Evolutionary conservation across 495 filamentous ascomycete genomes (phyloP).

Genomic region (Penicillium pulvis): DNA sequence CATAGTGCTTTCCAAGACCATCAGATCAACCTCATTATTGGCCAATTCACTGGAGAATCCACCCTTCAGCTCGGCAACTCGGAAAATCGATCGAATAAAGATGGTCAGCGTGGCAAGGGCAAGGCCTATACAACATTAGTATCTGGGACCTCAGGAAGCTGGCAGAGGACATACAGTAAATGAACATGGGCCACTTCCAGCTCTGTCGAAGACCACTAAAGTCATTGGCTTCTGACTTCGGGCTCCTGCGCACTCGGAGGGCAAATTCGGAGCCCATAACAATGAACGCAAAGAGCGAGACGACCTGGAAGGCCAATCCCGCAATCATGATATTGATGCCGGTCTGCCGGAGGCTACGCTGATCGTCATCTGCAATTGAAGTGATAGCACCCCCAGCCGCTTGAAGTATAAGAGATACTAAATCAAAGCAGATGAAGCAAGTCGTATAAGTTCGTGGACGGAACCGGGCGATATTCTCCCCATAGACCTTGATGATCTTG

Average conservation of each 20-base stretch:
- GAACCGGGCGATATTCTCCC: constrained; percentile 45
- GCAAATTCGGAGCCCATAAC: constrained; percentile 51
- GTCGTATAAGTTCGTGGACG: constrained; percentile 50
- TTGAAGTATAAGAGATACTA: constrained; percentile 43
- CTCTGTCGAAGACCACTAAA: constrained; percentile 5
- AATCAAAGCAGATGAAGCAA: constrained; percentile 53
- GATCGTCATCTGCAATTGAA: neutral
- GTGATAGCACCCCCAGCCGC: constrained; percentile 5
- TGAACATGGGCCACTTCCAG: constrained; percentile 18
- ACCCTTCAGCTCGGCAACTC: constrained; percentile 61
- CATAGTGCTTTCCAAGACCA: constrained; percentile 71
- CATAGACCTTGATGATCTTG: constrained; percentile 51
- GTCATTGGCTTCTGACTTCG: constrained; percentile 10
- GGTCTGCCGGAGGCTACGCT: neutral
- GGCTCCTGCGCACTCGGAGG: constrained; percentile 32
- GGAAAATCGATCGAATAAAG: constrained; percentile 62
- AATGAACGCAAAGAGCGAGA: constrained; percentile 55
- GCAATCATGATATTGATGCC: constrained; percentile 54
- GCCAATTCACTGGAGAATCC: constrained; percentile 61
- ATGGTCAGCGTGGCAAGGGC: constrained; percentile 56
- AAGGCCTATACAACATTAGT: constrained; percentile 1
- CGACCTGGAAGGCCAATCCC: constrained; percentile 56
- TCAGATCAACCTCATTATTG: constrained; percentile 61
- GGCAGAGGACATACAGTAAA: constrained; percentile 8
- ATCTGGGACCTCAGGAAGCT: constrained; percentile 30